Evolutionary conservation across 306 rosid genomes (phyloP), one percentile per base, ranked within the genome.

Genomic region (Cicer bijugum): DNA sequence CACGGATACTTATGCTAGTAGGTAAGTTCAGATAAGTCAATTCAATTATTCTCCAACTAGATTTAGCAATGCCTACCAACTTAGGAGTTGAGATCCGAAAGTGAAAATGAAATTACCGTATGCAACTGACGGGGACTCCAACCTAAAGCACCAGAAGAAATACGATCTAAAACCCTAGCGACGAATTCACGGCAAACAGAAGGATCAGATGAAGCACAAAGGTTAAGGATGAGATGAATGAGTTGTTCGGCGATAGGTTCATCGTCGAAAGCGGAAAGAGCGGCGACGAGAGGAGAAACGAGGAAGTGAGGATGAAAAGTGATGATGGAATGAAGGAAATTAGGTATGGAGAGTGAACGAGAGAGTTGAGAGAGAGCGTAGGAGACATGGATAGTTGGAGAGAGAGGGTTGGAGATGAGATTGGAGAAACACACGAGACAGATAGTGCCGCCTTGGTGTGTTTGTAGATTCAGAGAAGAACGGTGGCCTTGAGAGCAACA

Each of bases 351-450:
- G 81, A 92, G 80, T 15, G 98, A 92, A 1, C 82, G 85, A 16
- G 90, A 87, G 86, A 90, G 85, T 81, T 90, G 96, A 2, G 97
- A 93, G 78, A 93, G 93, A 6, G 97, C 96, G 66, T 89, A 90
- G 80, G 97, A 90, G 78, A 90, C 97, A 67, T 93, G 96, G 75
- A 87, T 61, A 46, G 97, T 93, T 9, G 96, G 96, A 19, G 98
- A 93, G 80, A 66, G 87, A 58, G 91, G 89, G 37, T 88, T 83
- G 10, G 92, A 88, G 80, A 89, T 4, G 78, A 94, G 96, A 64
- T 90, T 93, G 39, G 97, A 86, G 86, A 94, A 85, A 82, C 98
- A 91, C 69, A 88, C 87, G 61, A 94, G 89, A 76, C 97, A 91
- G 60, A 94, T 83, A 2, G 92, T 80, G 62, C 95, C 98, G 63